phyloP scores from a whole-genome alignment of 2,329 filamentous ascomycete species.

The Colletotrichum tofieldiae region DNA sequence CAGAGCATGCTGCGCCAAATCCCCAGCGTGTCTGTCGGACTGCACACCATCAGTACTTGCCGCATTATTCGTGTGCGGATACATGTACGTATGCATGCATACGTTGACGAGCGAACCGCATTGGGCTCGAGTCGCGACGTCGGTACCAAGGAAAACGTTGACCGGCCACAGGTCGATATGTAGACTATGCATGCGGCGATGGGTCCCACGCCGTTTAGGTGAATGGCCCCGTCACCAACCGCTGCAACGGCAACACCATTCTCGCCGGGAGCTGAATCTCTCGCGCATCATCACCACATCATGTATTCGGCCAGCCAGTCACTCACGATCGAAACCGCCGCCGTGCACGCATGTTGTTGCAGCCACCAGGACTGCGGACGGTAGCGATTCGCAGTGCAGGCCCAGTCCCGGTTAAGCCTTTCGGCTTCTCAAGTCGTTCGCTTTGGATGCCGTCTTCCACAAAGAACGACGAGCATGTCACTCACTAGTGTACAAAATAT shows the following conservation, averaged over 20 bases:
- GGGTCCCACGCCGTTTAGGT: conserved; percentile 16
- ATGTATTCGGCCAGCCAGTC: not conserved
- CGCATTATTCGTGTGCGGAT: conserved; percentile 26
- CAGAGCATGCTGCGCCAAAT: conserved; percentile 20
- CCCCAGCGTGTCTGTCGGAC: not conserved
- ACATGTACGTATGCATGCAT: conserved; percentile 27
- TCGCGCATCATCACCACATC: no score
- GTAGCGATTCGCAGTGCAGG: not conserved
- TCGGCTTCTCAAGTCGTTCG: not conserved
- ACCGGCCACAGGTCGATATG: conserved; percentile 15
- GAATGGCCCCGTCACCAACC: conserved; percentile 9
- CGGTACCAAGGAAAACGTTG: conserved; percentile 30
- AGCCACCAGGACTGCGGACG: not conserved
- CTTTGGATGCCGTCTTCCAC: not conserved
- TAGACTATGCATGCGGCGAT: conserved; percentile 22
- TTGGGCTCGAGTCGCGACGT: conserved; percentile 41
- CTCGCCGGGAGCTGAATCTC: not conserved
- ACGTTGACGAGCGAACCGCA: conserved; percentile 36
- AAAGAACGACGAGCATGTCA: not conserved
- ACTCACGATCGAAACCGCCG: not conserved
- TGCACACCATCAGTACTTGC: conserved; percentile 15
- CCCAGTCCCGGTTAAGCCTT: not conserved
- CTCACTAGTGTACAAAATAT: not conserved
- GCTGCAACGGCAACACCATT: conserved; percentile 20
- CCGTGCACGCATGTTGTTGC: not conserved